Base-by-base conservation (phyloP, 2,329 filamentous ascomycete genomes). In the Aspergillus sp. region DNA sequence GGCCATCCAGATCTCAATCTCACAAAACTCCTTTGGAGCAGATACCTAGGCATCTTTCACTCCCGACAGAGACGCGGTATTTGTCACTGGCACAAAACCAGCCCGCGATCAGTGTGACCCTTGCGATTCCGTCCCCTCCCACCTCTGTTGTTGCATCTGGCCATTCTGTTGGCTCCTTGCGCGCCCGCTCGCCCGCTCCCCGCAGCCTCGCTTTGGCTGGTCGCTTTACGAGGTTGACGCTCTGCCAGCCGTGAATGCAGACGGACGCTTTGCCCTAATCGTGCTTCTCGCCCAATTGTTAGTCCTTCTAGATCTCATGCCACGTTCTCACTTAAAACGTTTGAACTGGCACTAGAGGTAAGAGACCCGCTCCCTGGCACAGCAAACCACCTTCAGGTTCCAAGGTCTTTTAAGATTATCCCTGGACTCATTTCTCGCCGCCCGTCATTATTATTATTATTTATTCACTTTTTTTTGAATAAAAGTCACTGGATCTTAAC, bases 201-300 rank as follows among this genome's bases (percentile, higher is more conserved):
- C 56, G 58, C 59, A 66, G 52, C 59, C 38, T 62, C 50, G 34
- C 53, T 59, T 47, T 58, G 46, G 55, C 59, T 60, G 60, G 57
- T 54, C 47, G 34, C 46, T 57, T 59, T 59, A 41, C 34, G 34
- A 65, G 54, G 57, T 61, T 64, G 58, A 55, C 51, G 54, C 63
- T 54, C 57, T 58, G n/a, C 51, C 60, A 55, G 54, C 61, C 59
- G 59, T 65, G 34, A 41, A 13, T 41, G 34, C 64, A 59, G 64
- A 64, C 63, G 63, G 61, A 54, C 31, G 56, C 64, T 61, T 61
- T 64, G 61, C 64, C 64, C 64, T 67, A 64, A 64, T 41, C 46
- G 54, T 49, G 57, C 54, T 62, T 62, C 59, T 63, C 66, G 59
- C 61, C 66, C 65, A 67, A 68, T 67, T 68, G 66, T 67, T 67